A percentile compares a stretch with the other conserved stretches of the same genome.
Evolutionary conservation across 805 yeast genomes (phyloP).

Genomic region (Candida michaelii): DNA sequence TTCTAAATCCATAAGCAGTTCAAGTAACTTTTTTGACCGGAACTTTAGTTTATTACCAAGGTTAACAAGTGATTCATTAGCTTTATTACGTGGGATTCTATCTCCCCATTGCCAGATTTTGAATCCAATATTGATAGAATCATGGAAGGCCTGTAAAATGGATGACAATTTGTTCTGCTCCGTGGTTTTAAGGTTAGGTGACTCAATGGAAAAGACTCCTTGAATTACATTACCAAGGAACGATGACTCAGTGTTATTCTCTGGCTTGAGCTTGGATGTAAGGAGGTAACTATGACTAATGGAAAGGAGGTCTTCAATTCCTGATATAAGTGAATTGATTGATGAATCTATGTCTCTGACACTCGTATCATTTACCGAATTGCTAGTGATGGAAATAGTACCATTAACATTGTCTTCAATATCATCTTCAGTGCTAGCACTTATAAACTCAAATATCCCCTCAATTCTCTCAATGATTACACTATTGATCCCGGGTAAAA

Average conservation of each 20-base stretch:
- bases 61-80: conserved; percentile 28
- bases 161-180: conserved; percentile 55
- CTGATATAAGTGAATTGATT: conserved; percentile 50
- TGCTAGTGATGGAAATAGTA: no score
- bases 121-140: conserved; percentile 54
- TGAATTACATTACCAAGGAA: conserved; percentile 69
- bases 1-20: conserved; percentile 62
- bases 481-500: conserved; percentile 53
- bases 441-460: conserved; percentile 24
- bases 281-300: conserved; percentile 56
- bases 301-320: conserved; percentile 65
- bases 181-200: conserved; percentile 51
- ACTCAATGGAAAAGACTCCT: conserved; percentile 75
- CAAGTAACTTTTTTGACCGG: conserved; percentile 64
- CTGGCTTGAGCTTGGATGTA: conserved; percentile 28
- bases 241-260: conserved; percentile 31
- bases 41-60: conserved; percentile 63
- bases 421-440: conserved; percentile 17
- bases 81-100: conserved; percentile 17
- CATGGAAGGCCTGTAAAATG: conserved; percentile 62
- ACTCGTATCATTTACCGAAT: no score
- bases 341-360: conserved; percentile 37
- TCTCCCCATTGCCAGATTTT: conserved; percentile 76
- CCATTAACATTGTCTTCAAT: no score
- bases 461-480: conserved; percentile 45